Conservation (phyloP, 331 rosid genomes). For the Arachis monticola region DNA sequence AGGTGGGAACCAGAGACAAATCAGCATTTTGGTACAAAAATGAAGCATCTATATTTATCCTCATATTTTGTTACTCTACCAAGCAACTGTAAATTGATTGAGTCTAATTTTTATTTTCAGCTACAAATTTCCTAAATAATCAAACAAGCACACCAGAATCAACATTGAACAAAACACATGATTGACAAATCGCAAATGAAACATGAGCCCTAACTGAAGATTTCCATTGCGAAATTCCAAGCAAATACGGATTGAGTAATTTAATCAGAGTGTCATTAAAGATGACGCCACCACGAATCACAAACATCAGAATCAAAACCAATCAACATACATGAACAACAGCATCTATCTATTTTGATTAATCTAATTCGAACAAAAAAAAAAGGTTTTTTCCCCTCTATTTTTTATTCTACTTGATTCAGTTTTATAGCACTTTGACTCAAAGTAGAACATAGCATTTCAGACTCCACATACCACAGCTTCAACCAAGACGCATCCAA, state of each 20-base stretch:
- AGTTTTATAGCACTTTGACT: constrained; percentile 3
- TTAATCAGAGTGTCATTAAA: not conserved
- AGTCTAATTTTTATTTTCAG: not conserved
- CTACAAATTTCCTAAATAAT: not conserved
- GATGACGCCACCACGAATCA: not conserved
- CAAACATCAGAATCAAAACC: constrained; percentile 10
- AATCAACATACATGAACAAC: not conserved
- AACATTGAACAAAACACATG: not conserved
- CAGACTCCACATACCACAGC: not conserved
- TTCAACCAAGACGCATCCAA: constrained; percentile 3
- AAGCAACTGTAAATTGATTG: not conserved
- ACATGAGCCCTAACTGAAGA: not conserved
- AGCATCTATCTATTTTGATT: not conserved
- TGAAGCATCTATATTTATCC: not conserved
- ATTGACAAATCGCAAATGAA: not conserved
- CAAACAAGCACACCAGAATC: not conserved
- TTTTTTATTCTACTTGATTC: not conserved
- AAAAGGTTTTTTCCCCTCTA: too few relatives aligned
- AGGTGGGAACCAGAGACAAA: not conserved
- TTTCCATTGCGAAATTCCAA: not conserved
- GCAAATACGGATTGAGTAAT: not conserved
- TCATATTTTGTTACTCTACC: not conserved
- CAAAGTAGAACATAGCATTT: not conserved
- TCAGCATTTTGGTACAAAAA: not conserved
- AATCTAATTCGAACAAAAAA: not conserved